These are phyloP conservation scores for Tylopilus plumbeoviolaceoides DNA, from an alignment of 768 basidiomycete genomes.

Conservation along the genomic window DNA sequence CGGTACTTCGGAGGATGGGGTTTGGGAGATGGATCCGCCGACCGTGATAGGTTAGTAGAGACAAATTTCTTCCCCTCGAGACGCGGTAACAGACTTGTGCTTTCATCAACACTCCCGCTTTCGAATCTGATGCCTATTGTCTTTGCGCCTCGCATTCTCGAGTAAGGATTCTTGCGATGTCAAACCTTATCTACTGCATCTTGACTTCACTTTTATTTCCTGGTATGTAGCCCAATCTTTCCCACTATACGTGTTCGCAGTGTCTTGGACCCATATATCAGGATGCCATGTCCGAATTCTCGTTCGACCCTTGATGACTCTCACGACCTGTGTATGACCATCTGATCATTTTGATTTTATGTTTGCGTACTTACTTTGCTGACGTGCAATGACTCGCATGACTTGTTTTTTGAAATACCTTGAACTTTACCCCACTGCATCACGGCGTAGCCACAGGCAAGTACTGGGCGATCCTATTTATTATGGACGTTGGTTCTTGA, in stretches of 20 bases:
- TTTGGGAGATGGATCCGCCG: constrained; percentile 23
- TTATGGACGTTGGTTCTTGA: no score
- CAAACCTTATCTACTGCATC: not conserved
- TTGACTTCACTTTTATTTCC: not conserved
- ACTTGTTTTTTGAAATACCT: not conserved
- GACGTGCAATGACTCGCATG: not conserved
- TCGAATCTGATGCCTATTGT: not conserved
- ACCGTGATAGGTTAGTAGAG: constrained; percentile 16
- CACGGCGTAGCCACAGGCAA: no score
- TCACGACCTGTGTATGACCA: not conserved
- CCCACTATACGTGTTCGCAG: not conserved
- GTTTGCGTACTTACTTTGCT: not conserved
- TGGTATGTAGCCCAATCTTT: not conserved
- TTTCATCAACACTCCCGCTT: not conserved
- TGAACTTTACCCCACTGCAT: not conserved
- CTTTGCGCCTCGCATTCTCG: not conserved
- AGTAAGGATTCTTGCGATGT: not conserved
- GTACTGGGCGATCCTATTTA: no score
- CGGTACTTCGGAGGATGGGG: constrained; percentile 23
- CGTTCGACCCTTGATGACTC: not conserved
- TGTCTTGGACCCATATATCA: not conserved
- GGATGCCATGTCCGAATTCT: not conserved
- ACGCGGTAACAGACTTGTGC: not conserved
- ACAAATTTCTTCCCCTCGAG: not conserved
- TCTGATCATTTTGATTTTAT: not conserved